These are phyloP conservation scores for Aegilops bicornis DNA, from an alignment of 176 grass and related monocot species.

Conservation along the genomic window DNA sequence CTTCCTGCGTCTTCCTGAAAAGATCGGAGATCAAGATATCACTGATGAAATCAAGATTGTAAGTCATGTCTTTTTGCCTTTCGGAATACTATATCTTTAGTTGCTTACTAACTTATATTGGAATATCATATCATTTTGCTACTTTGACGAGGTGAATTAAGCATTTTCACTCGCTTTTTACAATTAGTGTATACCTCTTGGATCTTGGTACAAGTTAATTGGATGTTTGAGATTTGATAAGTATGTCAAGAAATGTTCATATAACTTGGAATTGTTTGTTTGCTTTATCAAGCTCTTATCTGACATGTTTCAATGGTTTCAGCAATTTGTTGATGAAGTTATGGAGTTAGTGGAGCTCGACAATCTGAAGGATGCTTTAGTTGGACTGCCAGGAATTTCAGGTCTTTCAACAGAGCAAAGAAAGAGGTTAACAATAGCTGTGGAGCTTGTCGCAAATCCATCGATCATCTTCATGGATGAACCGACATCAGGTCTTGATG, in stretches of 20 bases:
- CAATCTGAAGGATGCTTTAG: conserved; percentile 82
- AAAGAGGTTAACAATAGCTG: conserved; percentile 95
- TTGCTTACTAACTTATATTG: conserved; percentile 12
- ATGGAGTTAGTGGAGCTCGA: conserved; percentile 91
- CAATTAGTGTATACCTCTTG: background rate
- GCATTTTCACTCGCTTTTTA: conserved; percentile 3
- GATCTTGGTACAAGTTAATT: background rate
- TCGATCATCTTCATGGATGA: conserved; percentile 99
- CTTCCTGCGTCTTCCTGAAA: conserved; percentile 76
- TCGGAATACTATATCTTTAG: background rate
- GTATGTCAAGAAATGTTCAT: background rate
- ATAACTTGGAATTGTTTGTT: background rate
- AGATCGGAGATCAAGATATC: conserved; percentile 76
- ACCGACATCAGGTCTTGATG: conserved; percentile 98
- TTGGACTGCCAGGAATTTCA: conserved; percentile 89
- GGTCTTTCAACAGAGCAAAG: conserved; percentile 95
- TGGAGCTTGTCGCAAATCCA: conserved; percentile 96
- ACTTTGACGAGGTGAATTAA: background rate
- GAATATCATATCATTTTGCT: conserved; percentile 7
- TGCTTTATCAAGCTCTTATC: background rate
- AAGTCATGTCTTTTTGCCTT: conserved; percentile 20
- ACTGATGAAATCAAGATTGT: conserved; percentile 79
- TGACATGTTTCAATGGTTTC: conserved; percentile 26
- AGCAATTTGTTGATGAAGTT: conserved; percentile 99
- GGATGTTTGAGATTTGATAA: conserved; percentile 3